phyloP scores from a whole-genome alignment of 768 basidiomycete species.

The Serpula lacrymans region DNA sequence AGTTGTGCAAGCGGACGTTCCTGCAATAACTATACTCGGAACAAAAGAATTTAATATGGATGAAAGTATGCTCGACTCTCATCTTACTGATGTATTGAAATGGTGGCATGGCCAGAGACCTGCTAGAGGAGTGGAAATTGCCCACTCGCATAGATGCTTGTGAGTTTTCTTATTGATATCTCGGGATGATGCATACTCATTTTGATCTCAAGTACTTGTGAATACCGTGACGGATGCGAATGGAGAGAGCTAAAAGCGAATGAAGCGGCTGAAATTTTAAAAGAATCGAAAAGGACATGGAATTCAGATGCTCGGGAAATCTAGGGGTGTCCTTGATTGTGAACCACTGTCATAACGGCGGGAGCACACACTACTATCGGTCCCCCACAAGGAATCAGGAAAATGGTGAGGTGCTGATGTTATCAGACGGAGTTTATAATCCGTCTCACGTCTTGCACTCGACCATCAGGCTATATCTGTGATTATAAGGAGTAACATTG shows the following conservation, averaged over 20 bases:
- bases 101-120: constrained; percentile 77
- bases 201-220: constrained; percentile 52
- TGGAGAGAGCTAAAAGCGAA: constrained; percentile 59
- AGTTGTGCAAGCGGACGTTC: constrained; percentile 5
- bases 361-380: too few relatives aligned
- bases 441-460: too few relatives aligned
- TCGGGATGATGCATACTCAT: constrained; percentile 1
- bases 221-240: constrained; percentile 74
- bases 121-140: constrained; percentile 65
- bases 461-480: too few relatives aligned
- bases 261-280: constrained; percentile 30
- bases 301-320: too few relatives aligned
- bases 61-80: constrained; percentile 44
- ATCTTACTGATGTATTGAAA: constrained; percentile 51
- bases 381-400: too few relatives aligned
- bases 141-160: constrained; percentile 62
- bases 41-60: constrained; percentile 57
- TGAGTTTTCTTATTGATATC: constrained; percentile 35
- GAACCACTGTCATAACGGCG: too few relatives aligned
- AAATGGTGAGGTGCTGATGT: too few relatives aligned
- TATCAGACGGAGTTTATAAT: too few relatives aligned
- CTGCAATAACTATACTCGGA: constrained; percentile 53
- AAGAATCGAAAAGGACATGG: too few relatives aligned
- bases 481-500: too few relatives aligned
- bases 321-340: too few relatives aligned